phyloP scores from a whole-genome alignment of 257 asterid species.

The Solanum chilense region DNA sequence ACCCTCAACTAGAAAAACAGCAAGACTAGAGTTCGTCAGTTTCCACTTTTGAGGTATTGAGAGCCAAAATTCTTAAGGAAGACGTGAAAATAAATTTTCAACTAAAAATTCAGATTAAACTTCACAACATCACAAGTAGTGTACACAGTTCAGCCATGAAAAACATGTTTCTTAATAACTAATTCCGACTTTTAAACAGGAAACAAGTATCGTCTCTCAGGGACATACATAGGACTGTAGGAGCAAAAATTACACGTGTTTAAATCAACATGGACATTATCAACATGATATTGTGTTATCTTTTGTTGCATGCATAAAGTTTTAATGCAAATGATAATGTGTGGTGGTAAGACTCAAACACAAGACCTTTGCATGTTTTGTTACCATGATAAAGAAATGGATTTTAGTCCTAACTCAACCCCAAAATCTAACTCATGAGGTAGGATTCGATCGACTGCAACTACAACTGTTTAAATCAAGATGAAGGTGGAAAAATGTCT shows the following conservation, averaged over 20 bases:
- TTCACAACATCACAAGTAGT: neutral
- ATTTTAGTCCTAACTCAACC: neutral
- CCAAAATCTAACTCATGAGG: neutral
- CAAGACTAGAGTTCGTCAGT: neutral
- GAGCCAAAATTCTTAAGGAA: neutral
- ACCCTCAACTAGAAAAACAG: constrained; percentile 2
- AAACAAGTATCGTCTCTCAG: neutral
- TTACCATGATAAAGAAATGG: neutral
- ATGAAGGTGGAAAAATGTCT: neutral
- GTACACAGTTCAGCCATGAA: neutral
- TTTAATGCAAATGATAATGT: neutral
- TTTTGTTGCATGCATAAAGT: neutral
- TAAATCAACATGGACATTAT: neutral
- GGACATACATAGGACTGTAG: neutral
- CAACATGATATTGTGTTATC: neutral
- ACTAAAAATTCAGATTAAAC: neutral
- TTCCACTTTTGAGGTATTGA: neutral
- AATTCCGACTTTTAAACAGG: neutral
- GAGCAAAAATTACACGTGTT: neutral
- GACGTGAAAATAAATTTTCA: neutral
- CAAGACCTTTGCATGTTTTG: neutral
- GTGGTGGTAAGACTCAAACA: neutral
- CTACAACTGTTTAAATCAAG: neutral
- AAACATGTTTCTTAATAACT: neutral
- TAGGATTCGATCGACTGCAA: neutral